phyloP scores from a whole-genome alignment of 352 stramenopile species.

The Pythium phragmitis region DNA sequence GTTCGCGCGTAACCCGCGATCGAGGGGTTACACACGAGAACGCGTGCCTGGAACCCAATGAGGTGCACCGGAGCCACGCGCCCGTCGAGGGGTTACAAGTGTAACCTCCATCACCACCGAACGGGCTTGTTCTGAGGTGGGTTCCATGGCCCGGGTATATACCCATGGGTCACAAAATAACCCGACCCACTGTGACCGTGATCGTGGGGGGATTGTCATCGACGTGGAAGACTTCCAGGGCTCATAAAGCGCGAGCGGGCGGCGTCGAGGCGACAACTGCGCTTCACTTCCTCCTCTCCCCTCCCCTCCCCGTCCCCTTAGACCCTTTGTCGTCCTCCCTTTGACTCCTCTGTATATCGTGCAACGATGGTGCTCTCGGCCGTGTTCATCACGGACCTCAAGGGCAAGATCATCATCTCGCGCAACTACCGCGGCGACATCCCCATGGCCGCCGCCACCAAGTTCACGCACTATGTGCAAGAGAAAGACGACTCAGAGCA shows the following conservation, averaged over 20 bases:
- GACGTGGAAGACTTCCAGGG: conserved; percentile 27
- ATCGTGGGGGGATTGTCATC: conserved; percentile 22
- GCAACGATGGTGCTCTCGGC: conserved; percentile 95
- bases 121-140: conserved; percentile 10
- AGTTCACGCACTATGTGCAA: conserved; percentile 91
- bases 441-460: conserved; percentile 90
- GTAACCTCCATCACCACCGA: not conserved
- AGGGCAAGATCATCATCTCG: conserved; percentile 99
- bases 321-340: not conserved
- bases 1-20: not conserved
- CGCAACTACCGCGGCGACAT: conserved; percentile 99
- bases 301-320: conserved; percentile 1
- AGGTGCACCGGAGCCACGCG: not conserved
- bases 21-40: not conserved
- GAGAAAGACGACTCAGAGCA: conserved; percentile 94
- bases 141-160: not conserved
- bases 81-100: conserved; percentile 5
- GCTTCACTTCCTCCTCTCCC: not conserved
- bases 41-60: not conserved
- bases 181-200: not conserved
- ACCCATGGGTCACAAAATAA: conserved; percentile 9
- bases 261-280: not conserved
- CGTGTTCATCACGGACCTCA: conserved; percentile 99
- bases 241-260: not conserved
- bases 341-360: not conserved